Conservation (phyloP, 441 rosid species). For the Arabidopsis lyrata region DNA sequence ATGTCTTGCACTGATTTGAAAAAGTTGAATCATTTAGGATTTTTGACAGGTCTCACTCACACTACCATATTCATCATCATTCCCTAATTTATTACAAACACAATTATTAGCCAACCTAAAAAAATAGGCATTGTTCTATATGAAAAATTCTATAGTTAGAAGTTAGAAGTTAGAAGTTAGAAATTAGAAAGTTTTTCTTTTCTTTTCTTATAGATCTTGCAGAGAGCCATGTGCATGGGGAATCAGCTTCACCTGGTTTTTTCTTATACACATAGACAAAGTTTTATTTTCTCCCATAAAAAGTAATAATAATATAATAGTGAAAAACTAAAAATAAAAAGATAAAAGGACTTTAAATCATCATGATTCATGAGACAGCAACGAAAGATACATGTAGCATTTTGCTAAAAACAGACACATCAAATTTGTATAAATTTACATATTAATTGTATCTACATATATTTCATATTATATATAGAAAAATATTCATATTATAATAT, state of each 20-base stretch:
- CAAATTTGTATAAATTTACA: neutral
- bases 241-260: slow-evolving; percentile 41
- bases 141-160: slow-evolving; percentile 3
- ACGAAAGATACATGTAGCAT: slow-evolving; percentile 44
- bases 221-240: slow-evolving; percentile 48
- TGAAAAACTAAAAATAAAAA: slow-evolving; percentile 1
- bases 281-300: slow-evolving; percentile 3
- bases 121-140: neutral
- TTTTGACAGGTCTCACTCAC: slow-evolving; percentile 21
- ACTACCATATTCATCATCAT: slow-evolving; percentile 21
- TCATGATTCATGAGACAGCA: slow-evolving; percentile 43
- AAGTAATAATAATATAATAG: slow-evolving; percentile 19
- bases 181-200: neutral
- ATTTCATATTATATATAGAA: neutral
- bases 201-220: slow-evolving; percentile 33
- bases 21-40: neutral
- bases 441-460: slow-evolving; percentile 17
- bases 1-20: neutral
- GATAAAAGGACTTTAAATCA: slow-evolving; percentile 21
- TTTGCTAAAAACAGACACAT: slow-evolving; percentile 37
- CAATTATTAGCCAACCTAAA: slow-evolving; percentile 21
- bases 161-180: slow-evolving; percentile 15
- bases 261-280: slow-evolving; percentile 18
- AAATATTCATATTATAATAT: neutral
- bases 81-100: slow-evolving; percentile 23